Percentiles rank a stretch among this genome's conserved stretches.
Evolutionary conservation across 257 asterid genomes (phyloP).

Genomic region (Asclepias syriaca): DNA sequence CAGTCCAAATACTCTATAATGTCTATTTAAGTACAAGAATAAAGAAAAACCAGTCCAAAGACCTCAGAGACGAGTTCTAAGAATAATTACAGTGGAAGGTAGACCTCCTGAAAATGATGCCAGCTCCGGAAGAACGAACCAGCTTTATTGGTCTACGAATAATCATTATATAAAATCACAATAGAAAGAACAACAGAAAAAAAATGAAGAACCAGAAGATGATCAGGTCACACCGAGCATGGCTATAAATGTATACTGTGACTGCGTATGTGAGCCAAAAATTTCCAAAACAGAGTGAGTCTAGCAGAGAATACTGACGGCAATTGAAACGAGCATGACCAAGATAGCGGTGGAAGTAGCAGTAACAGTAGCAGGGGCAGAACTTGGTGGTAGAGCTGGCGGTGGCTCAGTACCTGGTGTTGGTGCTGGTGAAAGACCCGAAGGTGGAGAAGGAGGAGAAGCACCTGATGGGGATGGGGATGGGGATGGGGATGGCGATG

Average conservation of each 20-base stretch:
- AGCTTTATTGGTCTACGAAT: neutral
- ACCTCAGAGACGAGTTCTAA: neutral
- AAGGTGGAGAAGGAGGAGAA: neutral
- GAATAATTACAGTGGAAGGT: neutral
- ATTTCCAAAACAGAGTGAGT: neutral
- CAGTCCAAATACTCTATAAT: neutral
- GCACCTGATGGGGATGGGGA: neutral
- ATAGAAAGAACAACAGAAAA: neutral
- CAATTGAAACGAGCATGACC: conserved; percentile 5
- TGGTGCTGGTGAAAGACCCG: conserved; percentile 3
- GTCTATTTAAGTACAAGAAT: neutral
- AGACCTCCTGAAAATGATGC: neutral
- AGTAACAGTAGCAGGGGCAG: conserved; percentile 7
- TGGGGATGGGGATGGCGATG: neutral
- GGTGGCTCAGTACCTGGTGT: conserved; percentile 9
- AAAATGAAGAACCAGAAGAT: neutral
- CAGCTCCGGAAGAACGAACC: neutral
- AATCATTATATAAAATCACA: conserved; percentile 7
- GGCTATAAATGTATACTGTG: neutral
- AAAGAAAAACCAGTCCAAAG: neutral
- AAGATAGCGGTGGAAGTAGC: neutral
- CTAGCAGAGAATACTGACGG: conserved; percentile 11
- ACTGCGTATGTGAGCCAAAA: neutral
- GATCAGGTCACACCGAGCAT: neutral
- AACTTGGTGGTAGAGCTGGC: conserved; percentile 12